phyloP scores from a whole-genome alignment of 2,329 filamentous ascomycete species.

The Ploettnerulaceae sp. region DNA sequence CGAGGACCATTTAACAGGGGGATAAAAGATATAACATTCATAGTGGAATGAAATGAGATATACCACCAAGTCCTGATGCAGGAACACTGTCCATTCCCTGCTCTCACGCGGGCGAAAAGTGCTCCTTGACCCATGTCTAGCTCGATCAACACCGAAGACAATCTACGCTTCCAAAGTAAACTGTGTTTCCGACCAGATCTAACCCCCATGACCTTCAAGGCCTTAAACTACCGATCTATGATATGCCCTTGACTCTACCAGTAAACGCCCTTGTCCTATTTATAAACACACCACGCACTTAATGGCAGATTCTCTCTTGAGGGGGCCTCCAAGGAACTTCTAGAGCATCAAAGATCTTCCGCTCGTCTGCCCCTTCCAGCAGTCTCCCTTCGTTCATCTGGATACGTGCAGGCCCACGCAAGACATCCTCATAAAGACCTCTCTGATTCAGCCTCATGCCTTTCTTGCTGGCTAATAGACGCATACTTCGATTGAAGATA shows the following conservation, averaged over 20 bases:
- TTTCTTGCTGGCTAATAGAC: constrained; percentile 74
- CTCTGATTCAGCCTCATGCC: constrained; percentile 81
- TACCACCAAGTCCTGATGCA: neutral
- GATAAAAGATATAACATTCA: neutral
- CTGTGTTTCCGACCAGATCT: neutral
- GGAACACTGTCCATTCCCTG: neutral
- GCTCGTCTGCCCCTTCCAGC: constrained; percentile 71
- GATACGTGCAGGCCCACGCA: constrained; percentile 51
- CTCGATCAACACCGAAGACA: neutral
- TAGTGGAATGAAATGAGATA: neutral
- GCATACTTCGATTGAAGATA: constrained; percentile 84
- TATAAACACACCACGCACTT: neutral
- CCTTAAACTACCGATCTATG: neutral
- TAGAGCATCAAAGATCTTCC: constrained; percentile 72
- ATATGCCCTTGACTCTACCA: neutral
- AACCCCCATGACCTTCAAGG: neutral
- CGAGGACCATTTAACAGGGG: neutral
- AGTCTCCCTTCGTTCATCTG: constrained; percentile 65
- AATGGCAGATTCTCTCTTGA: constrained; percentile 66
- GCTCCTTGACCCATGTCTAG: neutral
- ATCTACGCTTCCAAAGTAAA: neutral
- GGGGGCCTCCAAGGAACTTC: constrained; percentile 83
- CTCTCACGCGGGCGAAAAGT: neutral
- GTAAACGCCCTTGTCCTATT: neutral
- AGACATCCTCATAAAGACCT: constrained; percentile 69